phyloP scores from a whole-genome alignment of 148 eudicot genomes.

The Mesembryanthemum crystallinum region DNA sequence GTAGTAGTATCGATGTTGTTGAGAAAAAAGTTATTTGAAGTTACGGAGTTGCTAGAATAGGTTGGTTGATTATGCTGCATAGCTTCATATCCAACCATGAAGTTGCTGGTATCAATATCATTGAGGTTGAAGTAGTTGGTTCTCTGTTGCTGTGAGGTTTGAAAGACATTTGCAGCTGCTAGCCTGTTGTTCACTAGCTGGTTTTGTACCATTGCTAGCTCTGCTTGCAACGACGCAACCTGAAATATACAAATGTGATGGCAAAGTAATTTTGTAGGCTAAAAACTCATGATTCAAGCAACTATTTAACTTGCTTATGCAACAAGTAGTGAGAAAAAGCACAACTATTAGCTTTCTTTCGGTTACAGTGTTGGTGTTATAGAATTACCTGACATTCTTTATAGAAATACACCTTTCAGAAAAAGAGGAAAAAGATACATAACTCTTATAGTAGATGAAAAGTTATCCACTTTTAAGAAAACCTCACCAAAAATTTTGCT shows the following conservation, averaged over 20 bases:
- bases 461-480: too few species aligned
- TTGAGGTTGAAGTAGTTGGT: conserved; percentile 30
- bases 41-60: conserved; percentile 63
- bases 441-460: too few species aligned
- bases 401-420: too few species aligned
- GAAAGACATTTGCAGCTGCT: conserved; percentile 53
- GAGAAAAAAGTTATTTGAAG: conserved; percentile 51
- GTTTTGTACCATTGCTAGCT: conserved; percentile 62
- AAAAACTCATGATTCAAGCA: too few species aligned
- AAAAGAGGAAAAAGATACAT: too few species aligned
- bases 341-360: too few species aligned
- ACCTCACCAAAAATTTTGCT: too few species aligned
- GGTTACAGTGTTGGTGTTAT: too few species aligned
- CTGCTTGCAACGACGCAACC: conserved; percentile 75
- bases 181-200: conserved; percentile 60
- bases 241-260: conserved; percentile 9
- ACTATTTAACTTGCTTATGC: too few species aligned
- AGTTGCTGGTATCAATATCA: conserved; percentile 15
- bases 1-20: conserved; percentile 31
- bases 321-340: too few species aligned
- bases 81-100: conserved; percentile 14
- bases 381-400: too few species aligned
- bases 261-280: neutral
- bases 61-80: conserved; percentile 49
- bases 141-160: conserved; percentile 38